Conservation (phyloP, 768 basidiomycete species). For the Rossbeevera mucosa region DNA sequence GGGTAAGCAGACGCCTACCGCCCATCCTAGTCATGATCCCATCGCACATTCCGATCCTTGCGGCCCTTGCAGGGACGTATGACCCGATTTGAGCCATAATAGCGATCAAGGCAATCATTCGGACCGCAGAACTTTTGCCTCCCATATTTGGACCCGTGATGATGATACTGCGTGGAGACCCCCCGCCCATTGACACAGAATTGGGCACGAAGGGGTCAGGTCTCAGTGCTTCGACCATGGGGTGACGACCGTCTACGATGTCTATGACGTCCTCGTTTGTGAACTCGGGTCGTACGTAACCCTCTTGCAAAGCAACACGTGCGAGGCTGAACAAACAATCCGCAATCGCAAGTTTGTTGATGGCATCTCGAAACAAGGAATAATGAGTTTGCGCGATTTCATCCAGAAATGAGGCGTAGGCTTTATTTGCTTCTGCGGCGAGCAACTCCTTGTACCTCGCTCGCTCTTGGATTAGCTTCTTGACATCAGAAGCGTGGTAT, state of each 20-base stretch:
- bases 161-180: conserved; percentile 51
- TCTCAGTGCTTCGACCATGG: conserved; percentile 80
- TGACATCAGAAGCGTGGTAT: conserved; percentile 71
- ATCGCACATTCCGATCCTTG: conserved; percentile 76
- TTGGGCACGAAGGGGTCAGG: conserved; percentile 87
- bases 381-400: conserved; percentile 71
- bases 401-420: conserved; percentile 62
- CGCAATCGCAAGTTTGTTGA: conserved; percentile 75
- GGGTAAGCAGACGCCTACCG: conserved; percentile 40
- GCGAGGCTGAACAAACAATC: conserved; percentile 89
- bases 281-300: conserved; percentile 77
- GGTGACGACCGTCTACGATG: conserved; percentile 84
- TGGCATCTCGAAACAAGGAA: conserved; percentile 62
- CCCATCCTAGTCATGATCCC: conserved; percentile 88
- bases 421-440: conserved; percentile 57
- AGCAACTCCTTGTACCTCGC: conserved; percentile 73
- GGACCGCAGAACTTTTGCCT: conserved; percentile 79
- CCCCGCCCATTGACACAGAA: conserved; percentile 59
- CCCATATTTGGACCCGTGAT: conserved; percentile 89
- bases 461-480: conserved; percentile 59
- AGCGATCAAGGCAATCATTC: conserved; percentile 72
- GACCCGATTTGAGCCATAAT: conserved; percentile 87
- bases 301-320: conserved; percentile 66
- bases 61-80: conserved; percentile 79
- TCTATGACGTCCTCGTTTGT: conserved; percentile 62